phyloP scores from a whole-genome alignment of 2,329 filamentous ascomycete species.

The Claviceps maximensis region DNA sequence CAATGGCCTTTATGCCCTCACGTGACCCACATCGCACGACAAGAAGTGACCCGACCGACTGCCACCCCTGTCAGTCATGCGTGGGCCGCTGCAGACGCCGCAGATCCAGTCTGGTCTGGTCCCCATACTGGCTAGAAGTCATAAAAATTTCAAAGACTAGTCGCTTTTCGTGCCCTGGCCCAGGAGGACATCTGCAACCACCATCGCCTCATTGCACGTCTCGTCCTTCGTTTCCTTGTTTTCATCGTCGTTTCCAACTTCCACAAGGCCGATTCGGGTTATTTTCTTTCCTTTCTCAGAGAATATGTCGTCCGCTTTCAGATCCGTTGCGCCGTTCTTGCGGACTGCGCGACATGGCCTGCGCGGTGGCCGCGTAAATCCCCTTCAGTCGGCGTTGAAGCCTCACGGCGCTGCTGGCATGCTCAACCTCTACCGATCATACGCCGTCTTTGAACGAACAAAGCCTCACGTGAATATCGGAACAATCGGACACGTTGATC shows the following conservation, averaged over 20 bases:
- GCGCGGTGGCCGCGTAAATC: constrained; percentile 56
- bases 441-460: constrained; percentile 66
- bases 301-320: constrained; percentile 64
- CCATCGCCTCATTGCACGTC: constrained; percentile 8
- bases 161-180: constrained; percentile 9
- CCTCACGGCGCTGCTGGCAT: constrained; percentile 49
- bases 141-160: constrained; percentile 25
- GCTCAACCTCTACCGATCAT: constrained; percentile 52
- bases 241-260: constrained; percentile 12
- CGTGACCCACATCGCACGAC: neutral
- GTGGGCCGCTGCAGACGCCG: neutral
- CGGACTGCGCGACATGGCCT: constrained; percentile 69
- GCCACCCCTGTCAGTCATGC: constrained; percentile 1
- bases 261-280: too few species aligned
- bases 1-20: neutral
- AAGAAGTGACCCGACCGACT: neutral
- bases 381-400: constrained; percentile 58
- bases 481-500: constrained; percentile 98
- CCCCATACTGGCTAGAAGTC: constrained; percentile 12
- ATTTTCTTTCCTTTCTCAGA: constrained; percentile 10
- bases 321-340: constrained; percentile 65
- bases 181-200: constrained; percentile 11
- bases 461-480: constrained; percentile 99
- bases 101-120: too few species aligned
- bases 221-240: constrained; percentile 13